Evolutionary conservation across 1,284 basidiomycete species (phyloP), one percentile per base, ranked within the genome.

Genomic region (Heterobasidion occidentale): DNA sequence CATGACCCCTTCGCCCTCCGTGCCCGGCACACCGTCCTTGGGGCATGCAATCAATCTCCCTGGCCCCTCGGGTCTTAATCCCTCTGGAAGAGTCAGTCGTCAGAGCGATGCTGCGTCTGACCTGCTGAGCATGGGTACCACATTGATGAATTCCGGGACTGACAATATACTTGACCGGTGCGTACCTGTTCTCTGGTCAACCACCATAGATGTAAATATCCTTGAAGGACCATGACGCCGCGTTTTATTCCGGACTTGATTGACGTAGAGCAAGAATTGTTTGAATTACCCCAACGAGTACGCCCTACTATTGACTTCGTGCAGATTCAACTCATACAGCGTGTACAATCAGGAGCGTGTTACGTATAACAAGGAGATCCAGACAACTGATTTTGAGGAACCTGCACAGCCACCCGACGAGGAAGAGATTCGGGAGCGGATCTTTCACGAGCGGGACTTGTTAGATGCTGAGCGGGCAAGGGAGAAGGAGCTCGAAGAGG

Each of bases 341-440:
- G 11, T 48, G 11, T 17, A 20, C 27, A 11, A n/a, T 14, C 46
- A 91, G 86, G 88, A 92, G 70, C 83, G 86, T n/a, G 87, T 96
- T 27, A 87, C 90, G 52, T 98, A 97, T 67, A 95, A 94, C 62
- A 97, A 96, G 70, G 89, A 94, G 63, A 88, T 96, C 2, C 95
- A 98, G 70, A 97, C 94, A 0, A 78, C 85, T 35, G 76, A 81
- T n/a, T 65, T 84, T 5, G 84, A 86, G 57, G 75, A 72, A 72
- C 62, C 69, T 47, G 61, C 76, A 35, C 64, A 77, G 46, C 59
- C 68, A 58, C 63, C 81, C 63, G 71, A 81, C 3, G 92, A 92
- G 66, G 85, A 88, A 33, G 89, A 93, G 59, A 78, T 89, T 56
- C 79, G 86, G 55, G 81, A 85, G 61, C 38, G 38, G 8, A n/a